Evolutionary conservation across 2,329 filamentous ascomycete genomes (phyloP).

Genomic region (Fusarium sp.): DNA sequence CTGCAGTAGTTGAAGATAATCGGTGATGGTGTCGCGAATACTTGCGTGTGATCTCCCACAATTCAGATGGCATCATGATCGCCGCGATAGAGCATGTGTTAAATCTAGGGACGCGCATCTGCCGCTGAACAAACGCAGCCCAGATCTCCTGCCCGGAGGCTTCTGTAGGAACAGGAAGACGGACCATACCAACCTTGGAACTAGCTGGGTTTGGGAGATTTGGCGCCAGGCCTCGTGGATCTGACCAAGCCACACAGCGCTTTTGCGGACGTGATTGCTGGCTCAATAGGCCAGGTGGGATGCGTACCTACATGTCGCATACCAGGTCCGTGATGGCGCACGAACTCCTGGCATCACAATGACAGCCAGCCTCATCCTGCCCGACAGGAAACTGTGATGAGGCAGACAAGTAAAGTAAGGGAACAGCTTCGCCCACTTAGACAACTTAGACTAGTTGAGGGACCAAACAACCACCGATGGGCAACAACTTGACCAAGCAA

Average conservation of each 20-base stretch:
- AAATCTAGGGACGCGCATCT: slow-evolving; percentile 45
- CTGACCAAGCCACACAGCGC: slow-evolving; percentile 44
- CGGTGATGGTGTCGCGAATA: slow-evolving; percentile 24
- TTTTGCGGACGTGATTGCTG: slow-evolving; percentile 24
- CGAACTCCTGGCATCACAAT: slow-evolving; percentile 30
- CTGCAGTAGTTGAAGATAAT: slow-evolving; percentile 15
- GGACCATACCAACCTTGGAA: slow-evolving; percentile 28
- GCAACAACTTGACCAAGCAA: slow-evolving; percentile 32
- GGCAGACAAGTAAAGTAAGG: slow-evolving; percentile 18
- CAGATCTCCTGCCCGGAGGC: slow-evolving; percentile 36
- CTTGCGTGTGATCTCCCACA: slow-evolving; percentile 32
- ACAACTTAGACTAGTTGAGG: not conserved
- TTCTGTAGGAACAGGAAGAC: slow-evolving; percentile 43
- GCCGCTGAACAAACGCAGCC: slow-evolving; percentile 39
- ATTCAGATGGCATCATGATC: slow-evolving; percentile 40
- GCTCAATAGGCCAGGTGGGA: slow-evolving; percentile 29
- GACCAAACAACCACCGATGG: slow-evolving; percentile 37
- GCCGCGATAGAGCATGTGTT: slow-evolving; percentile 29
- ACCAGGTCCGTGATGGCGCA: slow-evolving; percentile 32
- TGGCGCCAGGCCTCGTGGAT: slow-evolving; percentile 44
- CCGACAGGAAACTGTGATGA: slow-evolving; percentile 13
- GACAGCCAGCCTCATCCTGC: slow-evolving; percentile 22
- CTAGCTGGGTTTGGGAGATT: slow-evolving; percentile 40
- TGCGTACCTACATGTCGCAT: slow-evolving; percentile 42
- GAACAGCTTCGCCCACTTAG: slow-evolving; percentile 17